These are phyloP conservation scores for Aurifilum marmelostoma DNA, from an alignment of 2,329 filamentous ascomycete genomes.

Conservation along the genomic window DNA sequence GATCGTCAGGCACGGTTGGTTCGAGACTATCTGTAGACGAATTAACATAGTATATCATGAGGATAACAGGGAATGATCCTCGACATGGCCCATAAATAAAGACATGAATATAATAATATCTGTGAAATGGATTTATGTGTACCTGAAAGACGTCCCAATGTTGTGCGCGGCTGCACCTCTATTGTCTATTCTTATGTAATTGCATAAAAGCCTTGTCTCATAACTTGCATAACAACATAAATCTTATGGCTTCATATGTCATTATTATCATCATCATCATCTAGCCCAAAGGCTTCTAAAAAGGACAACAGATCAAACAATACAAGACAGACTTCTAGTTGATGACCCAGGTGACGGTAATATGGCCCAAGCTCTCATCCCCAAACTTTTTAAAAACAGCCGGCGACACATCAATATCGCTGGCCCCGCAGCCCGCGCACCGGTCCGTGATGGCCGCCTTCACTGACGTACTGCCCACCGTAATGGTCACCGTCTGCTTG, in stretches of 20 bases:
- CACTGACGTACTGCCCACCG: constrained; percentile 19
- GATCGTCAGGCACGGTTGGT: not conserved
- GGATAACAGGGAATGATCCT: not conserved
- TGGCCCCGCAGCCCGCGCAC: constrained; percentile 17
- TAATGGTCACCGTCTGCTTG: constrained; percentile 17
- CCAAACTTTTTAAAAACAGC: constrained; percentile 20
- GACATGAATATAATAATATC: too few relatives aligned
- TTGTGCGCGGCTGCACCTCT: not conserved
- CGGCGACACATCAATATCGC: constrained; percentile 22
- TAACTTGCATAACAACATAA: too few relatives aligned
- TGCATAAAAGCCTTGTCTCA: too few relatives aligned
- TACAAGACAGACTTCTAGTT: constrained; percentile 5
- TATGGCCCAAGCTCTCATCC: constrained; percentile 12
- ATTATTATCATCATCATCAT: not conserved
- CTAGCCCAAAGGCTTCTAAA: not conserved
- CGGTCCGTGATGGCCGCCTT: constrained; percentile 21
- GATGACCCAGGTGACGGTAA: constrained; percentile 19
- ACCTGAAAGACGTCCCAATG: not conserved
- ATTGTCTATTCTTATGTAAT: not conserved
- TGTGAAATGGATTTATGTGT: not conserved
- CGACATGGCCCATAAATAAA: not conserved
- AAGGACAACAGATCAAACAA: not conserved
- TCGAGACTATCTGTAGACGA: not conserved
- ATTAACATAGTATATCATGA: not conserved
- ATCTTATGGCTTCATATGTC: too few relatives aligned